Base-by-base conservation (phyloP, 116 monocot genomes). In the Phalaenopsis hybrid region DNA sequence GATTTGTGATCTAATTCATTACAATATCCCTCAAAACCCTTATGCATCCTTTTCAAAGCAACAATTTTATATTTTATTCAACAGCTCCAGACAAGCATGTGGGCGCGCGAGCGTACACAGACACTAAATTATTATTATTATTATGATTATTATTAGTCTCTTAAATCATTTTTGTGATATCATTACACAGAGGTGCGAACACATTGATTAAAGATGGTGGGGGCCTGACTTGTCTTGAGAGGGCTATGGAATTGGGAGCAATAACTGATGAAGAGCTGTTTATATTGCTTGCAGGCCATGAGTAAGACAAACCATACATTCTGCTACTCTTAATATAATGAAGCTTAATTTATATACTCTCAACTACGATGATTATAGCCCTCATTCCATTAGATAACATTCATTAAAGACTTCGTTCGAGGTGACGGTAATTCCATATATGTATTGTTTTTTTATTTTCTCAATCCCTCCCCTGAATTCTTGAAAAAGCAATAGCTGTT, bases 181-280 rank as follows among this genome's bases (percentile, higher is more conserved):
- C 20, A 59, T 78, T 57, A 25, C 45, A 2, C 83, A 97, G 97
- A 87, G 97, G 94, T 79, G 91, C 91, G 70, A 77, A 76, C 57
- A 85, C 91, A 57, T 89, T 91, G 55, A 75, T 86, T 69, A 97
- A 57, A 82, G 97, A 97, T 86, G 82, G 90, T 84, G 97, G 94
- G 44, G 92, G 94, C 4, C 81, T 90, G 78, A 94, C 92, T 84
- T 86, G 92, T 75, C 81, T 94, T 63, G 97, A 97, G 84, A 91
- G 92, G 85, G 90, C 91, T 79, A 94, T 94, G 97, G 94, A 94
- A 79, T 82, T 89, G 28, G 94, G 97, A 85, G 88, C 97, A 74
- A 86, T 94, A 61, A 94, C 92, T 57, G 94, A 97, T 89, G 97
- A 97, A 63, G 94, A 97, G 74, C 85, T 97, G 1, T 91, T 94